A percentile compares a stretch with the other conserved stretches of the same genome.
Conservation (phyloP, 768 basidiomycete genomes). For the Tylopilus sp. region DNA sequence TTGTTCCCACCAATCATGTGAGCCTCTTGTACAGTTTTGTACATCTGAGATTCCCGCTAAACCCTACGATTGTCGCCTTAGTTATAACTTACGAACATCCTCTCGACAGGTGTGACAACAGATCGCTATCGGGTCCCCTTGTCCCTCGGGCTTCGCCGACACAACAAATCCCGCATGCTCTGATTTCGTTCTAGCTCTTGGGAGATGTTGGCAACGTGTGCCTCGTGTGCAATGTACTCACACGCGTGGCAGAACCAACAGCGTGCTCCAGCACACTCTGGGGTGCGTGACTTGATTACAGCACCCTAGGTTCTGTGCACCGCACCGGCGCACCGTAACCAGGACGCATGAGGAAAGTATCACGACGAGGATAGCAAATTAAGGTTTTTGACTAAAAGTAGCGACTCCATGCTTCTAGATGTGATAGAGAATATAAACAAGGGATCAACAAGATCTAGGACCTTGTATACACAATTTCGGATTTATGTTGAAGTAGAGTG, state of each 20-base stretch:
- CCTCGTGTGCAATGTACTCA: constrained; percentile 10
- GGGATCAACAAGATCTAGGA: constrained; percentile 20
- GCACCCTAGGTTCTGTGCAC: constrained; percentile 9
- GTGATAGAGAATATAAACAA: constrained; percentile 15
- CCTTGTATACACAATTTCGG: constrained; percentile 8
- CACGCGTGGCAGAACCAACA: constrained; percentile 5
- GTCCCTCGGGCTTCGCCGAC: not conserved
- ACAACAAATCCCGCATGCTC: not conserved
- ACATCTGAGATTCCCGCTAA: not conserved
- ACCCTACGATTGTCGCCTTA: constrained; percentile 1
- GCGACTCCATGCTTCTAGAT: constrained; percentile 23
- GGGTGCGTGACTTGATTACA: constrained; percentile 8
- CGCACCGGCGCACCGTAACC: constrained; percentile 17
- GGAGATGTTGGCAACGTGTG: constrained; percentile 16
- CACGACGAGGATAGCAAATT: constrained; percentile 19
- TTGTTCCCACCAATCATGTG: constrained; percentile 18
- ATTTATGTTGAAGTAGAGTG: not conserved
- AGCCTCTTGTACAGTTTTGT: constrained; percentile 6
- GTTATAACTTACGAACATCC: constrained; percentile 6
- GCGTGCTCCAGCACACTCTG: constrained; percentile 10
- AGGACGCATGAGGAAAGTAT: constrained; percentile 19
- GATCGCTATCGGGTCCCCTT: not conserved
- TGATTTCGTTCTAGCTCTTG: not conserved
- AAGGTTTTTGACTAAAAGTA: constrained; percentile 29
- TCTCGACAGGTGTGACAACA: constrained; percentile 6